Conservation (phyloP, 768 basidiomycete genomes). For the Rhizopogon vesiculosus region DNA sequence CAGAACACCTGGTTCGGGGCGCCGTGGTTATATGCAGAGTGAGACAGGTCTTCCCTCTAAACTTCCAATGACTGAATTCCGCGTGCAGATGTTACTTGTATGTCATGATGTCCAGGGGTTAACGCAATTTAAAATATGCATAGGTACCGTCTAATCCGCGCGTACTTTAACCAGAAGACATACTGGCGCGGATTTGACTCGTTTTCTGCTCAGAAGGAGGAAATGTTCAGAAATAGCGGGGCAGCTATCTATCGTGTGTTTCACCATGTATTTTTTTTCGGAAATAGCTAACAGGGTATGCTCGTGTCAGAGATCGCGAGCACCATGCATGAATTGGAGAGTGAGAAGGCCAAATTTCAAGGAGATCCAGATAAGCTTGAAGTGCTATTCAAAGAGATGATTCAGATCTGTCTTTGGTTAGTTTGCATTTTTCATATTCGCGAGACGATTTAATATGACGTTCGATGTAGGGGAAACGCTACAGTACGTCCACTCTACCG, state of each 20-base stretch:
- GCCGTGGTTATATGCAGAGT: slow-evolving; percentile 98
- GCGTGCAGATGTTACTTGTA: slow-evolving; percentile 66
- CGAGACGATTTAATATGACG: background rate
- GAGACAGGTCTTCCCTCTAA: slow-evolving; percentile 25
- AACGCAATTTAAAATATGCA: background rate
- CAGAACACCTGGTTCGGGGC: slow-evolving; percentile 84
- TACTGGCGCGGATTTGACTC: slow-evolving; percentile 82
- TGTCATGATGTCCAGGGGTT: slow-evolving; percentile 19
- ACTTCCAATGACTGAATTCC: background rate
- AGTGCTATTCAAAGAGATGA: slow-evolving; percentile 76
- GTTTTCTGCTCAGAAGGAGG: slow-evolving; percentile 74
- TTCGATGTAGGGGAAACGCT: slow-evolving; percentile 79
- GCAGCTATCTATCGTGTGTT: slow-evolving; percentile 72
- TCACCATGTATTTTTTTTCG: background rate
- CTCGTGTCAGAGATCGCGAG: slow-evolving; percentile 58
- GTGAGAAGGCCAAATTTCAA: slow-evolving; percentile 38
- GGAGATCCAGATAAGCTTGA: slow-evolving; percentile 50
- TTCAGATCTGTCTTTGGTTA: slow-evolving; percentile 86
- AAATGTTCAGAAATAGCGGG: slow-evolving; percentile 76
- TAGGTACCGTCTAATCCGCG: slow-evolving; percentile 82
- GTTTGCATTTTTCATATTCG: slow-evolving; percentile 6
- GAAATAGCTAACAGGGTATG: background rate
- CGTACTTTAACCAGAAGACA: slow-evolving; percentile 59
- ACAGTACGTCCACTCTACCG: slow-evolving; percentile 46
- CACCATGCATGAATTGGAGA: slow-evolving; percentile 63